Evolutionary conservation across 176 grass and related monocot species (phyloP).

Genomic region (Lolium rigidum): DNA sequence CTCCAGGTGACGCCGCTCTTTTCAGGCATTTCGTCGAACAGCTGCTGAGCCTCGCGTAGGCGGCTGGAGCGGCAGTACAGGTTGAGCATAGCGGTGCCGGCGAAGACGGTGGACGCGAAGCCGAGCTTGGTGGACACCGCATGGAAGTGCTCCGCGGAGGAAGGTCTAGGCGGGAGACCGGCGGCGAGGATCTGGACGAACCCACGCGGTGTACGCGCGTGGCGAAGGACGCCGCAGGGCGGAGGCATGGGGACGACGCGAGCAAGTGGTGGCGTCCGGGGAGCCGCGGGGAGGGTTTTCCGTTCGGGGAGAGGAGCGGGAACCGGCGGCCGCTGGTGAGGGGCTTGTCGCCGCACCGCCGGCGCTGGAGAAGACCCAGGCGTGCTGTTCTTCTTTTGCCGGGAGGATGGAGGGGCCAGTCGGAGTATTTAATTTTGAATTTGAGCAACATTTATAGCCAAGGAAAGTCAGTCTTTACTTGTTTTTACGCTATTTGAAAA

Average conservation of each 20-base stretch:
- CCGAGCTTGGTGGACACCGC: slow-evolving; percentile 22
- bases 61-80: background rate
- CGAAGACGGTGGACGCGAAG: slow-evolving; percentile 9
- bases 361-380: no score
- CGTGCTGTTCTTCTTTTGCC: no score
- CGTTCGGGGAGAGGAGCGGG: background rate
- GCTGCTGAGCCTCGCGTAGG: background rate
- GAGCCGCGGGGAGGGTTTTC: background rate
- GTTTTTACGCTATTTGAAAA: no score
- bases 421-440: background rate
- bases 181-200: slow-evolving; percentile 44
- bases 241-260: background rate
- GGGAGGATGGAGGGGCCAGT: no score
- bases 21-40: slow-evolving; percentile 52
- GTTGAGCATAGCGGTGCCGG: slow-evolving; percentile 10
- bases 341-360: no score
- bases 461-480: no score
- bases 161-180: background rate
- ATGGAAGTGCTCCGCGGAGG: slow-evolving; percentile 23
- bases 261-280: background rate
- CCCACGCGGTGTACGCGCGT: slow-evolving; percentile 16
- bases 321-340: no score
- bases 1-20: slow-evolving; percentile 43
- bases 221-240: background rate
- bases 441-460: no score